Percentiles rank a stretch among this genome's conserved stretches.
These are phyloP conservation scores for Russula brevipes DNA, from an alignment of 768 basidiomycete genomes.

Conservation along the genomic window DNA sequence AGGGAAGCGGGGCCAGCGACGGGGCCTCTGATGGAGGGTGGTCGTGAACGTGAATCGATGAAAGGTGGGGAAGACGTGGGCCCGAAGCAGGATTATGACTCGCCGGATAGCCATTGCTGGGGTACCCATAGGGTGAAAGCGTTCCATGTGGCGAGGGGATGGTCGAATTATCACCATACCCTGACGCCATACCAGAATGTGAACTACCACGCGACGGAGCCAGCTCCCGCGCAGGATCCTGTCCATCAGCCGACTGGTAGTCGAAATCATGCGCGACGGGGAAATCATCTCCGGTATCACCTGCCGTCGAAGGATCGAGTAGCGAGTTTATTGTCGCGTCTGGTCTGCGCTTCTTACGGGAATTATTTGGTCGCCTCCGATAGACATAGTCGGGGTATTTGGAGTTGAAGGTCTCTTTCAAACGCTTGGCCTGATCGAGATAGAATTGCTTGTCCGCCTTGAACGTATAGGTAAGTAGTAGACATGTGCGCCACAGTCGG, in stretches of 20 bases:
- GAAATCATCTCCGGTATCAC: constrained; percentile 34
- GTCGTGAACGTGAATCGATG: constrained; percentile 20
- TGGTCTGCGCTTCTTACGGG: constrained; percentile 54
- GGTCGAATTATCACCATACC: constrained; percentile 23
- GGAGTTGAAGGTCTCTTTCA: constrained; percentile 81
- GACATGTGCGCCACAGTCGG: constrained; percentile 8
- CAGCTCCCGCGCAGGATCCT: constrained; percentile 28
- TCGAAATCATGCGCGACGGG: constrained; percentile 27
- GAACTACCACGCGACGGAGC: constrained; percentile 27
- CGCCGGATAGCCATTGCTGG: constrained; percentile 21
- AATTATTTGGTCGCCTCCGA: constrained; percentile 81
- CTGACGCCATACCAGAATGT: constrained; percentile 19
- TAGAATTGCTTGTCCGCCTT: constrained; percentile 84
- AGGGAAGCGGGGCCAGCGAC: constrained; percentile 12
- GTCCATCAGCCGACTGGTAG: constrained; percentile 39
- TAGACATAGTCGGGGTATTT: constrained; percentile 91
- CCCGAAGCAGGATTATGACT: constrained; percentile 19
- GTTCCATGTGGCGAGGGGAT: constrained; percentile 20
- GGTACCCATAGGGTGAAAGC: constrained; percentile 15
- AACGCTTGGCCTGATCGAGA: constrained; percentile 76
- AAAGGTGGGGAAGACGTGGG: constrained; percentile 24
- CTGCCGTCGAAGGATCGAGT: constrained; percentile 31
- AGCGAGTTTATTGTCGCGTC: constrained; percentile 33
- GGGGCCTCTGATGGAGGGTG: constrained; percentile 12
- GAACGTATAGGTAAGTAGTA: constrained; percentile 11